Evolutionary conservation across 2,329 filamentous ascomycete species (phyloP).

Genomic region (Hortaea werneckii): DNA sequence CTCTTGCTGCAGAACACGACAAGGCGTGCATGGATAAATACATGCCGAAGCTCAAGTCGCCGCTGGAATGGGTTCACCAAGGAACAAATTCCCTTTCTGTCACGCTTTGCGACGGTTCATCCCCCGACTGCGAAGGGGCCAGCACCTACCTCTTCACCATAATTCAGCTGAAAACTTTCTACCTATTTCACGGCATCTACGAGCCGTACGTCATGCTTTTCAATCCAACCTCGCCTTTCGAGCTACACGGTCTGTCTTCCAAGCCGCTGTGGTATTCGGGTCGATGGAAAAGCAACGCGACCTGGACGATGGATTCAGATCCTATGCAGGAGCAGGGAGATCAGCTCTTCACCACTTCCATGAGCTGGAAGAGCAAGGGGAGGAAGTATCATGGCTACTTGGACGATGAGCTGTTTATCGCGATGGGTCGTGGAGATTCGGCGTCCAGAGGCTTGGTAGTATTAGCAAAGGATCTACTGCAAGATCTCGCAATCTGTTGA

Average conservation of each 20-base stretch:
- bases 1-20: constrained; percentile 25
- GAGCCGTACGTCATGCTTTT: constrained; percentile 49
- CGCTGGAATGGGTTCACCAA: constrained; percentile 42
- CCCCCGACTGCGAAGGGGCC: constrained; percentile 33
- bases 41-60: constrained; percentile 28
- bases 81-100: constrained; percentile 49
- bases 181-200: constrained; percentile 41
- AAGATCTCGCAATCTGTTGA: no score
- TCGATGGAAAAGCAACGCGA: no score
- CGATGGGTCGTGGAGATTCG: no score
- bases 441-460: no score
- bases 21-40: constrained; percentile 37
- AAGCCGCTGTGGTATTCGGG: constrained; percentile 25
- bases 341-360: no score
- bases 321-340: no score
- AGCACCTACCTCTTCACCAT: constrained; percentile 45
- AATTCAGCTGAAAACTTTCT: constrained; percentile 46
- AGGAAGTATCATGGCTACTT: no score
- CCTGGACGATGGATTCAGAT: no score
- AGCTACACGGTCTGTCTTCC: constrained; percentile 39
- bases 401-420: no score
- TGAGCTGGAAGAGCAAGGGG: no score
- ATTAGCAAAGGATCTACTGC: no score
- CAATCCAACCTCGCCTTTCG: constrained; percentile 39
- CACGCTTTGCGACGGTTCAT: constrained; percentile 43